A percentile compares a stretch with the other conserved stretches of the same genome.
Conservation (phyloP, 2,329 filamentous ascomycete species). For the Aspergillus unguis region DNA sequence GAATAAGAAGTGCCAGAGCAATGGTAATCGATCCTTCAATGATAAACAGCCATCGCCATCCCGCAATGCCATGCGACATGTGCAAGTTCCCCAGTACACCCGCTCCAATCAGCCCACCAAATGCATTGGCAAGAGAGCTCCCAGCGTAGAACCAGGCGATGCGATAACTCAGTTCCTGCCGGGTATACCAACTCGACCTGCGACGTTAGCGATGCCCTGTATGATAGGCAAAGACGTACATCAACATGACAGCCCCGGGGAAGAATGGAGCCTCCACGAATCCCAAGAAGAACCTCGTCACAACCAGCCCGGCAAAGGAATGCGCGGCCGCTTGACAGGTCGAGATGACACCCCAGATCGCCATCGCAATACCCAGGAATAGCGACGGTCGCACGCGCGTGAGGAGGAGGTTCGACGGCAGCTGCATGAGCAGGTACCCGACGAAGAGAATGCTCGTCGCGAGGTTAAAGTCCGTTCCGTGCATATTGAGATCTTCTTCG, state of each 20-base stretch:
- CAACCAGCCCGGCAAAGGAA: constrained; percentile 41
- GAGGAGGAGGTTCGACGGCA: constrained; percentile 59
- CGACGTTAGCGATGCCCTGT: background rate
- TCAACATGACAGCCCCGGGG: constrained; percentile 61
- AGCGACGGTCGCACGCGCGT: constrained; percentile 53
- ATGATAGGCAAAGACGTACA: constrained; percentile 27
- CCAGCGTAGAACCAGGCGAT: constrained; percentile 50
- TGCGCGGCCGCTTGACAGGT: constrained; percentile 35
- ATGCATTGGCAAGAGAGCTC: constrained; percentile 50
- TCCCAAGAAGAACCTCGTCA: constrained; percentile 42
- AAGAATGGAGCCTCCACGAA: constrained; percentile 50
- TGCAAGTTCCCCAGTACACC: constrained; percentile 45
- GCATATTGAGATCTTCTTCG: constrained; percentile 53
- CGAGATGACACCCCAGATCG: constrained; percentile 35
- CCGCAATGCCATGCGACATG: constrained; percentile 25
- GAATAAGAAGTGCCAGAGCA: constrained; percentile 36
- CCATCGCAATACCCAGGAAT: constrained; percentile 48
- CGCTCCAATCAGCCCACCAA: constrained; percentile 52
- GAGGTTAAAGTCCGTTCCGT: constrained; percentile 56
- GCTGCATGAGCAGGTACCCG: constrained; percentile 59
- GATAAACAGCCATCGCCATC: constrained; percentile 41
- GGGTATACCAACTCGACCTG: constrained; percentile 64
- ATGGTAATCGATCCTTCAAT: constrained; percentile 39
- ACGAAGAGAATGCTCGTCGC: constrained; percentile 57
- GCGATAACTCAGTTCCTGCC: constrained; percentile 51